Base-by-base conservation (phyloP, 2,329 filamentous ascomycete genomes). In the Penicillium corylophilum region DNA sequence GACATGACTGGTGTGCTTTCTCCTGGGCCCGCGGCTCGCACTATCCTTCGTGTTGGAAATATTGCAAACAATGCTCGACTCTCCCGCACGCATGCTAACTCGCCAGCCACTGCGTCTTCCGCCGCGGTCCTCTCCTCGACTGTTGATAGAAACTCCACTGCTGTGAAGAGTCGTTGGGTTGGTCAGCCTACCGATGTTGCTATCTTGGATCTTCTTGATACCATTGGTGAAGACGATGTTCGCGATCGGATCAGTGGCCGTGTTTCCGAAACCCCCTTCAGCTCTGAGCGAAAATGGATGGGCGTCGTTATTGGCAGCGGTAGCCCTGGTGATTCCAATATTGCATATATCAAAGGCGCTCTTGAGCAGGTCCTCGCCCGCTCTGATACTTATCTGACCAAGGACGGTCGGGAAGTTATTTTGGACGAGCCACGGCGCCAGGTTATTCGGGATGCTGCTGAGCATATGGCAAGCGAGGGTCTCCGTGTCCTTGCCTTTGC, bases 211-310 rank as follows among this genome's bases (percentile, higher is more conserved):
- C 79, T 99, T 46, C 78, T 99, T 29, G 95, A 99, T 73, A 83
- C 85, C 22, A 94, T 95, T 67, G 88, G 88, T 53, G 93, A 96
- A 70, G 89, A 95, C 59, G 94, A 99, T 72, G 85, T 95, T 41
- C 86, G 95, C 55, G 88, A 94, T 42, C 87, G 89, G 9, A 84
- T 96, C 48, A 91, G 91, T n/a, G 81, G 82, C 28, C 88, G 93
- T 44, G 83, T 88, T 28, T 85, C 85, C 39, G 94, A 99, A 71
- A 92, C 90, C 0, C 92, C 94, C 0, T 99, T 99, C 72, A 97
- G 93, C 69, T 99, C 94, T 1, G 91, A 96, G 68, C 84, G 93
- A 51, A 99, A 99, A 73, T 99, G 93, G 93, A 99, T 99, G 95
- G 95, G 95, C 29, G 92, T 96, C 24, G 88, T 91, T 2, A 89